Base-by-base conservation (phyloP, 441 rosid genomes). In the Gossypium laxum region DNA sequence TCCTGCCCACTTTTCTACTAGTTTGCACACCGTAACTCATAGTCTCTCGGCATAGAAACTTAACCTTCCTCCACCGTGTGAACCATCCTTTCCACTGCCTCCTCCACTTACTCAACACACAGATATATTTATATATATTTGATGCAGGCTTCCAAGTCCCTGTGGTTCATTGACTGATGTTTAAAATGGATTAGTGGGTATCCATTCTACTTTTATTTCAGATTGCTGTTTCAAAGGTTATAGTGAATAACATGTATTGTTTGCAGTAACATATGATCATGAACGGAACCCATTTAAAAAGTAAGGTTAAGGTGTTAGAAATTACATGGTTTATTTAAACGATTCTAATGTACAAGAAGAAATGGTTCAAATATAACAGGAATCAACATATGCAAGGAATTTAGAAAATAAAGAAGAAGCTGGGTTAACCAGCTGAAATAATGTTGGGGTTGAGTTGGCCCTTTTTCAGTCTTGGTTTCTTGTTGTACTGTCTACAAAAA, bases 401-500 rank as follows among this genome's bases (percentile, higher is more conserved):
- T 56, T 3, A 3, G 28, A 58, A 58, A 28, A 56, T 34, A 4
- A 24, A 57, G n/a, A 66, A 43, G 10, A 51, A 72, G 72, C 71
- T 59, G 17, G 28, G 26, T 19, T 70, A 43, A 10, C 48, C 47
- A 48, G 34, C 57, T 57, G 19, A 14, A 57, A 57, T 21, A 38
- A 7, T 38, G 45, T 38, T 63, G 68, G 58, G 74, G 48, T 70
- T 43, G 60, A 75, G 76, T 71, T 56, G 58, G 71, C 52, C 48
- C 60, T 12, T 77, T 75, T 69, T 56, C 12, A 76, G 19, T 81
- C 82, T 79, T 83, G 85, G 76, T 70, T 85, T 79, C 88, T 83
- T 70, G 81, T 82, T n/a, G 91, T 80, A 77, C 75, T 86, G 75
- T 90, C 98, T 32, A 87, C 96, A 73, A 81, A 82, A 66, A 91